phyloP scores from a whole-genome alignment of 495 filamentous ascomycete species.

The Tetracladium marchalianum region DNA sequence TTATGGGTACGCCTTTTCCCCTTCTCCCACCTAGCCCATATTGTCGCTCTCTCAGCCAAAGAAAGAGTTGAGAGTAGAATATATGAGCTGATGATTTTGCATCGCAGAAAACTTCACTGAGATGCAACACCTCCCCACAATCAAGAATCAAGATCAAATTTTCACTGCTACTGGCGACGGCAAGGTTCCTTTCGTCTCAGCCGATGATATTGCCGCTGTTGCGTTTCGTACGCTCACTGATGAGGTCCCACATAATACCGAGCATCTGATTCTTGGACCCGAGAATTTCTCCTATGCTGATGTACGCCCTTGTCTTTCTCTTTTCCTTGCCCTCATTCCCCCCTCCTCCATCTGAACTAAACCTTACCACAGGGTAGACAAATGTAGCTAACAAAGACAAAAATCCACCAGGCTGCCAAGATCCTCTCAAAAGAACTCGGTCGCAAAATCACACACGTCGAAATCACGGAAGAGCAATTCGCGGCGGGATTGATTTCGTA shows the following conservation, averaged over 20 bases:
- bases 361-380: background rate
- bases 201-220: slow-evolving; percentile 37
- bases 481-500: slow-evolving; percentile 8
- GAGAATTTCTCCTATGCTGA: slow-evolving; percentile 36
- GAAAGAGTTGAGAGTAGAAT: too few species aligned
- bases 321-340: background rate
- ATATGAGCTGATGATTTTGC: slow-evolving; percentile 21
- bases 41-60: too few species aligned
- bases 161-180: slow-evolving; percentile 34
- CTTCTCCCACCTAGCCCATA: background rate
- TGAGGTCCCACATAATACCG: slow-evolving; percentile 29
- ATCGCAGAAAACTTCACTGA: slow-evolving; percentile 22
- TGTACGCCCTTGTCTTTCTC: slow-evolving; percentile 20
- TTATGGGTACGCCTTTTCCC: slow-evolving; percentile 16
- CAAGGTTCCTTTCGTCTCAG: slow-evolving; percentile 36
- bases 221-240: slow-evolving; percentile 32
- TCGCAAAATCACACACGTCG: slow-evolving; percentile 32
- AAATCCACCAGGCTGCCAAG: slow-evolving; percentile 27
- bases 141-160: slow-evolving; percentile 32
- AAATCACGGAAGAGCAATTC: slow-evolving; percentile 25
- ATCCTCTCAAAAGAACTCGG: slow-evolving; percentile 29
- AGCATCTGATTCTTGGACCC: slow-evolving; percentile 34
- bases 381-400: background rate
- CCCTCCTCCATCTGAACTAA: background rate
- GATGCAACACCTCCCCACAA: slow-evolving; percentile 20